phyloP scores from a whole-genome alignment of 108 stramenopile genomes.

The Cylindrotheca closterium region DNA sequence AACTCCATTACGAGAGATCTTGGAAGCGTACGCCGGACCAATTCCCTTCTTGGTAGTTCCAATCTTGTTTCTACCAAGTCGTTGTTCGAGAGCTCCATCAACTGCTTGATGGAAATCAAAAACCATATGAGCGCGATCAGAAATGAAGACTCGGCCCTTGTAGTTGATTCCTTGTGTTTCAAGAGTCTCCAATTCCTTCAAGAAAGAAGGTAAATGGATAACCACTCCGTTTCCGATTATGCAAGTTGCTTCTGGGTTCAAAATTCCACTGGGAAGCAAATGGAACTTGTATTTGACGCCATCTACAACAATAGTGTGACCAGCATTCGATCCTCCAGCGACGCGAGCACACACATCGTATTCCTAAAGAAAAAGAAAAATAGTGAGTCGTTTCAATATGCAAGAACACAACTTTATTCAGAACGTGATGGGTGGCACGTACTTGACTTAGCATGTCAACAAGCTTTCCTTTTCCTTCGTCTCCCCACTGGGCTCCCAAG shows the following conservation, averaged over 20 bases:
- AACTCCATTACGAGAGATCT: slow-evolving; percentile 97
- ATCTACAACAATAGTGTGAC: slow-evolving; percentile 95
- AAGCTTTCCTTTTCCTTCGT: slow-evolving; percentile 99
- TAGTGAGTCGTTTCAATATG: background rate
- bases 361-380: slow-evolving; percentile 34
- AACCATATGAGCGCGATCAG: slow-evolving; percentile 97
- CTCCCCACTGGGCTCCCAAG: slow-evolving; percentile 97
- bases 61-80: slow-evolving; percentile 90
- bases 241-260: slow-evolving; percentile 86
- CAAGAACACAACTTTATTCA: background rate
- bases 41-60: slow-evolving; percentile 98
- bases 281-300: slow-evolving; percentile 99
- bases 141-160: slow-evolving; percentile 87
- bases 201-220: slow-evolving; percentile 92
- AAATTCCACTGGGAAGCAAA: slow-evolving; percentile 95
- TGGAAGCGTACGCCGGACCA: slow-evolving; percentile 97
- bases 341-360: slow-evolving; percentile 98
- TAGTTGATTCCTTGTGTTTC: slow-evolving; percentile 68
- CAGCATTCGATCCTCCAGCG: slow-evolving; percentile 96
- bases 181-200: slow-evolving; percentile 89
- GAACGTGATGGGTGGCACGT: slow-evolving; percentile 7
- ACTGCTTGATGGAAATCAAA: slow-evolving; percentile 98
- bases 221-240: slow-evolving; percentile 99
- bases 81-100: slow-evolving; percentile 82
- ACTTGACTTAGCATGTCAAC: slow-evolving; percentile 91